Evolutionary conservation across 768 basidiomycete species (phyloP).

Genomic region (Tephrocybe sp.): DNA sequence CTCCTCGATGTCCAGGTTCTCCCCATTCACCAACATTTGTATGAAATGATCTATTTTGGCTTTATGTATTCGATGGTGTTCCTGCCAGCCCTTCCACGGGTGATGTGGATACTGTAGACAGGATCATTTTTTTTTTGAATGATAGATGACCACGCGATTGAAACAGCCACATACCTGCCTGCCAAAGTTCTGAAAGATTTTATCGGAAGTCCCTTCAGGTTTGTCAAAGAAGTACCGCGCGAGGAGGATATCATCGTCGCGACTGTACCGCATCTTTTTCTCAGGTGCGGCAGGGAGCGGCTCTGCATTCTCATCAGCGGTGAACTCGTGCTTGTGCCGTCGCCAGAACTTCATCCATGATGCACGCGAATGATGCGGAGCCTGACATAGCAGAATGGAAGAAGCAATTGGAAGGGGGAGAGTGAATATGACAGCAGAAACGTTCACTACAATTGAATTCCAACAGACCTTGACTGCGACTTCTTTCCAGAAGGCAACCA

Average conservation of each 20-base stretch:
- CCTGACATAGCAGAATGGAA: constrained; percentile 38
- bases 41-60: constrained; percentile 82
- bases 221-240: constrained; percentile 72
- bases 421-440: neutral
- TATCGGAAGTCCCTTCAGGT: constrained; percentile 80
- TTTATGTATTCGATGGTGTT: constrained; percentile 87
- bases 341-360: constrained; percentile 96
- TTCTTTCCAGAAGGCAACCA: constrained; percentile 81
- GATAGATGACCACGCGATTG: neutral
- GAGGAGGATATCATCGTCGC: constrained; percentile 73
- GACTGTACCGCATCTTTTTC: constrained; percentile 87
- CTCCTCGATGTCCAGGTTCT: constrained; percentile 35
- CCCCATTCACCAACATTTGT: constrained; percentile 54
- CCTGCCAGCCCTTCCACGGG: constrained; percentile 95
- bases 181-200: constrained; percentile 80
- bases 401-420: neutral
- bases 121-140: neutral
- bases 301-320: constrained; percentile 61
- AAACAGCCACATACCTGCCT: constrained; percentile 45
- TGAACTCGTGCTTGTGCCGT: constrained; percentile 81
- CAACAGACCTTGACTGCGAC: constrained; percentile 58
- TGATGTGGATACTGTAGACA: constrained; percentile 71
- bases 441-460: neutral
- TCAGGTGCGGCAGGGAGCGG: constrained; percentile 75
- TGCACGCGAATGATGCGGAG: constrained; percentile 86